Percentiles rank a stretch among this genome's conserved stretches.
Evolutionary conservation across 2,329 filamentous ascomycete species (phyloP).

Genomic region (Talaromyces rugulosus): DNA sequence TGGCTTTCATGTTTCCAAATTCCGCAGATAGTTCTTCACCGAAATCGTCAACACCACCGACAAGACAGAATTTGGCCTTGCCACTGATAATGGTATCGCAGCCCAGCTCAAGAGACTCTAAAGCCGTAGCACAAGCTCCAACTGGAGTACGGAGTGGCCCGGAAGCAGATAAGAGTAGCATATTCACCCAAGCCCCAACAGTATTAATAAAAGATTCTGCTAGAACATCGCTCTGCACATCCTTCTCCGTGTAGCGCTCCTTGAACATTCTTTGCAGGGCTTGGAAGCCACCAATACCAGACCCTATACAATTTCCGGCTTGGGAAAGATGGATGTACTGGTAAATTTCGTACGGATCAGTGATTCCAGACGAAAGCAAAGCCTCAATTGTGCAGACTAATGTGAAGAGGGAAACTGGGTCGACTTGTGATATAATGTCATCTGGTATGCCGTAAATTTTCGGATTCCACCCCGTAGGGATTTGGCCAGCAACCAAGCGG

Average conservation of each 20-base stretch:
- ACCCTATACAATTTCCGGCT: conserved; percentile 96
- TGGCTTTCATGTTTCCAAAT: conserved; percentile 99
- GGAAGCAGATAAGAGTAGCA: conserved; percentile 93
- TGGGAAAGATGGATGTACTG: conserved; percentile 98
- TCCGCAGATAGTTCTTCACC: conserved; percentile 98
- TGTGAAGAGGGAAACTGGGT: conserved; percentile 91
- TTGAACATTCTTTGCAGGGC: conserved; percentile 97
- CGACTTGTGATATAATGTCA: conserved; percentile 95
- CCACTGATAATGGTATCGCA: conserved; percentile 98
- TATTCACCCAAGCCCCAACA: conserved; percentile 99
- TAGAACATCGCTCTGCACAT: conserved; percentile 95
- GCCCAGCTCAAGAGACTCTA: conserved; percentile 95
- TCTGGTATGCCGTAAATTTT: conserved; percentile 95
- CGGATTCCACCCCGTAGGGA: conserved; percentile 91
- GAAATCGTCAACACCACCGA: conserved; percentile 98
- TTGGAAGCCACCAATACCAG: conserved; percentile 90
- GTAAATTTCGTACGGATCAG: conserved; percentile 99
- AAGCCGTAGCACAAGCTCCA: conserved; percentile 92
- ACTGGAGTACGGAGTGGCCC: conserved; percentile 98
- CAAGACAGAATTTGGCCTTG: conserved; percentile 80
- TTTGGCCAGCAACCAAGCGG: conserved; percentile 91
- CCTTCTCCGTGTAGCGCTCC: conserved; percentile 92
- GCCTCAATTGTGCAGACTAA: conserved; percentile 90
- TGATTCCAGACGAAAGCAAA: conserved; percentile 87
- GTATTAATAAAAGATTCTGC: conserved; percentile 98